phyloP scores from a whole-genome alignment of 2,329 filamentous ascomycete genomes.

The Cordyceps farinosa region DNA sequence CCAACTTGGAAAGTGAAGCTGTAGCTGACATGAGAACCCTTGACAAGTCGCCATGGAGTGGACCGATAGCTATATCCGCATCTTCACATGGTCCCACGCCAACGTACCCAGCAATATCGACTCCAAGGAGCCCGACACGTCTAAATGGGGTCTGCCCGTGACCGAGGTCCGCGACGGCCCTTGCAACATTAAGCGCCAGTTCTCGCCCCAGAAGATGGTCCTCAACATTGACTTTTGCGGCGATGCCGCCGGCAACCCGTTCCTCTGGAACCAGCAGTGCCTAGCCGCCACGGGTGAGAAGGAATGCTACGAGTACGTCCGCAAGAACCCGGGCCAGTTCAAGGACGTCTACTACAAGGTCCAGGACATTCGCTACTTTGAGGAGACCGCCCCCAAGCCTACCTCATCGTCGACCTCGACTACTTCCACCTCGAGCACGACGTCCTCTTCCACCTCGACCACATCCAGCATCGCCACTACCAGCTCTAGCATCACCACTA shows the following conservation, averaged over 20 bases:
- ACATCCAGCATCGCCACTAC: no score
- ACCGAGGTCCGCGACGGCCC: slow-evolving; percentile 10
- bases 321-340: background rate
- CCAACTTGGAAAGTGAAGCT: no score
- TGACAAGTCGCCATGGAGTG: slow-evolving; percentile 39
- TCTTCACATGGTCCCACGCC: no score
- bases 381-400: no score
- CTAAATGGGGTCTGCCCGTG: no score
- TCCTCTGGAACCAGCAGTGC: background rate
- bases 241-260: slow-evolving; percentile 52
- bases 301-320: background rate
- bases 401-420: no score
- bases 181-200: slow-evolving; percentile 64
- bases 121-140: no score
- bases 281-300: background rate
- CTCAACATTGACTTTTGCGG: slow-evolving; percentile 75
- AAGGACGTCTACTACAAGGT: background rate
- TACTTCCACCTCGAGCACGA: no score
- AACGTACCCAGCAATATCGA: no score
- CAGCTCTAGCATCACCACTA: no score
- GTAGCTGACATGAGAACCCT: no score
- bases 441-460: no score
- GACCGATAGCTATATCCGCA: slow-evolving; percentile 24
- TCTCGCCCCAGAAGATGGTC: slow-evolving; percentile 63
- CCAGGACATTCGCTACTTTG: background rate